Evolutionary conservation across 305 asterid species (phyloP).

Genomic region (Fraxinus greggii): DNA sequence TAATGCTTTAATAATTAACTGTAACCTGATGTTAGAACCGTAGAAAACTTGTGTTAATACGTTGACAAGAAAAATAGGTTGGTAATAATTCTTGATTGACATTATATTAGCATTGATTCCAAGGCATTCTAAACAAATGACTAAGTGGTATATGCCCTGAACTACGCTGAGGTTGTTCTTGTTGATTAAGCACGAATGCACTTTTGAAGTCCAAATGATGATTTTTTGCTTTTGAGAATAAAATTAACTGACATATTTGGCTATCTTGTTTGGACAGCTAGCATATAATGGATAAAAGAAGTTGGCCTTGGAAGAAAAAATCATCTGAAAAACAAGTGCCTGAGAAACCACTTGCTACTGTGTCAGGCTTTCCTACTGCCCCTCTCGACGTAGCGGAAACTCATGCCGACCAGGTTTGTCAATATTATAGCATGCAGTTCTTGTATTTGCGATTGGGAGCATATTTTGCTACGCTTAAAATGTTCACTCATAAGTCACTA

Average conservation of each 20-base stretch:
- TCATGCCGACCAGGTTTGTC: conserved; percentile 57
- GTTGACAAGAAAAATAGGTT: conserved; percentile 4
- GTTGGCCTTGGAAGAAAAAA: conserved; percentile 99
- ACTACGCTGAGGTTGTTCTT: conserved; percentile 10
- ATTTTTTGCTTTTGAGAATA: background rate
- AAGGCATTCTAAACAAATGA: background rate
- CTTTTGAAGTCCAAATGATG: background rate
- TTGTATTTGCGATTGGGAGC: background rate
- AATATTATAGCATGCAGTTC: conserved; percentile 14
- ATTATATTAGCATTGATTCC: background rate
- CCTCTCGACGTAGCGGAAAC: conserved; percentile 45
- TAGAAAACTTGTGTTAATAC: background rate
- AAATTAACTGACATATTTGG: conserved; percentile 10
- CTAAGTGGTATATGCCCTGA: conserved; percentile 6
- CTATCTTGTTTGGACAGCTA: conserved; percentile 23
- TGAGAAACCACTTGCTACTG: conserved; percentile 42
- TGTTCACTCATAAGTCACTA: background rate
- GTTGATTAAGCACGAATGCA: background rate
- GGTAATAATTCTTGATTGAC: background rate
- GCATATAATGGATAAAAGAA: conserved; percentile 70
- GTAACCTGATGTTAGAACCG: background rate
- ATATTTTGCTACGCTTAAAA: background rate
- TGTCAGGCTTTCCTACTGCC: conserved; percentile 40
- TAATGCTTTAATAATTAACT: background rate
- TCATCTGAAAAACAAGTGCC: conserved; percentile 73